Base-by-base conservation (phyloP, 331 rosid genomes). In the Stylosanthes scabra region DNA sequence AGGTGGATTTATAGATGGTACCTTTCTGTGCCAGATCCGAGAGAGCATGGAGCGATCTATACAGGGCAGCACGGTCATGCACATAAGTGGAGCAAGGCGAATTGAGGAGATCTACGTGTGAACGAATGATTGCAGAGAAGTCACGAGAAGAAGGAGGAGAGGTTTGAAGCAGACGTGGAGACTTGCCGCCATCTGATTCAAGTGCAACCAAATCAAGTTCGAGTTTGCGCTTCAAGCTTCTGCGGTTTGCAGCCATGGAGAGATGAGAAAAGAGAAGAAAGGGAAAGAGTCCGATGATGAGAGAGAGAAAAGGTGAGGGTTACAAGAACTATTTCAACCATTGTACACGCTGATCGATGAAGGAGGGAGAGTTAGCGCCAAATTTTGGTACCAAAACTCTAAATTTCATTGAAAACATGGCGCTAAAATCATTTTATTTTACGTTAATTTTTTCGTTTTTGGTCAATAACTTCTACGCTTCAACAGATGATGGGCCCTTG, bases 221-320 rank as follows among this genome's bases (percentile, higher is more conserved):
- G 2, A 83, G 81, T 80, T 86, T 90, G 29, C 96, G 76, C 81
- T 90, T 88, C 87, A 86, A 52, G 68, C 82, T 74, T 62, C 68
- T 68, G 20, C 81, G 61, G 3, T 60, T 71, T 10, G 5, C 42
- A 72, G 40, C 61, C 34, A 31, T 11, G 16, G 45, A 50, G 59
- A 15, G 74, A 2, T 15, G 25, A 20, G 25, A 20, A 0, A 0
- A 20, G 25, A 20, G 25, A 20, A 20, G 25, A 20, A 20, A 20
- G 25, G 25, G 25, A 46, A 67, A 75, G 70, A 66, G 27, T 52
- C 10, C 6, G 28, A 15, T 52, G 49, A 44, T 39, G n/a, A n/a
- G 49, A 44, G 14, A 3, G 51, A 9, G 51, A 10, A 11, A 13
- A 46, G n/a, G 51, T 6, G 51, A 46, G 13, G 3, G 3, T 9